Evolutionary conservation across 768 basidiomycete genomes (phyloP).

Genomic region (Chlorophyllum brunneum): DNA sequence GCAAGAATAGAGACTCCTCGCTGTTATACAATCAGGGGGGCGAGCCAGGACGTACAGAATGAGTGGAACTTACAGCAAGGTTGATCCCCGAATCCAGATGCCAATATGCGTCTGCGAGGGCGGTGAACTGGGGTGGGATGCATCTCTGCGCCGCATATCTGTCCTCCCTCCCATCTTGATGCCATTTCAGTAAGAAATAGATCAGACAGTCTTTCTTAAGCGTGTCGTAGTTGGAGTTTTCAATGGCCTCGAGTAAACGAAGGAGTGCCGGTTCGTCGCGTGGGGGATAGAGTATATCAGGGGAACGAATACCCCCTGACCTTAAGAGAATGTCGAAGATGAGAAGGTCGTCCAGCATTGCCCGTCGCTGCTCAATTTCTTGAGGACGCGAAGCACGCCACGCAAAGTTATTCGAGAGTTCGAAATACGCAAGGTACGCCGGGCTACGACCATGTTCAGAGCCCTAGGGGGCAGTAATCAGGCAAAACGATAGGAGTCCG

Average conservation of each 20-base stretch:
- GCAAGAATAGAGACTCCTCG: slow-evolving; percentile 69
- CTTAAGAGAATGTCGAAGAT: slow-evolving; percentile 72
- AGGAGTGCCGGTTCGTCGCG: slow-evolving; percentile 47
- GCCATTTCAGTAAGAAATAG: slow-evolving; percentile 81
- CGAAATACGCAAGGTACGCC: slow-evolving; percentile 70
- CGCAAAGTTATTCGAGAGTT: slow-evolving; percentile 52
- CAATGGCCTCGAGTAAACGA: slow-evolving; percentile 57
- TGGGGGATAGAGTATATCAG: slow-evolving; percentile 70
- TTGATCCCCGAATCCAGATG: slow-evolving; percentile 68
- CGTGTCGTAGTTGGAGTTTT: slow-evolving; percentile 58
- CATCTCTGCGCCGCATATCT: slow-evolving; percentile 47
- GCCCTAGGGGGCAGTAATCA: not conserved
- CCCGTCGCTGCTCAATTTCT: slow-evolving; percentile 62
- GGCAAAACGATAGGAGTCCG: not conserved
- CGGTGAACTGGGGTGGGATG: slow-evolving; percentile 73
- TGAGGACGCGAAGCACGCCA: slow-evolving; percentile 51
- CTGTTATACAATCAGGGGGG: slow-evolving; percentile 29
- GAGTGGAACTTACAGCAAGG: slow-evolving; percentile 47
- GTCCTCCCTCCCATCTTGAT: slow-evolving; percentile 57
- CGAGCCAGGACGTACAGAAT: not conserved
- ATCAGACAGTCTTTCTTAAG: slow-evolving; percentile 80
- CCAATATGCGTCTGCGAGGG: slow-evolving; percentile 85
- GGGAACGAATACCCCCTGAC: slow-evolving; percentile 56
- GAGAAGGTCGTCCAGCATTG: slow-evolving; percentile 55
- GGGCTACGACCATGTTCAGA: slow-evolving; percentile 32